Evolutionary conservation across 2,329 filamentous ascomycete species (phyloP).

Genomic region (Trichophyton schoenleinii): DNA sequence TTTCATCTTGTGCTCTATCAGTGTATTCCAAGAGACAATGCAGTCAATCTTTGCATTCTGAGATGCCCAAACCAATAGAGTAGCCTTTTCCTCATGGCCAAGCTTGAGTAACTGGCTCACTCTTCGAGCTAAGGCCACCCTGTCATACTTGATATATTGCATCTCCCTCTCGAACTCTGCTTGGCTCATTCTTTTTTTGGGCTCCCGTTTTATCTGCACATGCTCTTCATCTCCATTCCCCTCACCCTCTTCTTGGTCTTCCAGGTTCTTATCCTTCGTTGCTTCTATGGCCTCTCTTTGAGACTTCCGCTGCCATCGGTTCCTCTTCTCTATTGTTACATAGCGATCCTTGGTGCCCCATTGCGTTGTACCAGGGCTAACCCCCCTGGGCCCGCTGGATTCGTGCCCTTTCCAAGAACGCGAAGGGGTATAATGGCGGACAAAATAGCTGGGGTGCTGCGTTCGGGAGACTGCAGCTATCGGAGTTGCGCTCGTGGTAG

Average conservation of each 20-base stretch:
- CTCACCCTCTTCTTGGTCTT: not conserved
- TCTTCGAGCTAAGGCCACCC: slow-evolving; percentile 57
- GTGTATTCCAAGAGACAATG: slow-evolving; percentile 74
- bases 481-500: not conserved
- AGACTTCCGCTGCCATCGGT: not conserved
- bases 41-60: slow-evolving; percentile 50
- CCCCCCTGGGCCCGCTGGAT: not conserved
- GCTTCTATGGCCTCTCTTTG: not conserved
- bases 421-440: not conserved
- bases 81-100: slow-evolving; percentile 53
- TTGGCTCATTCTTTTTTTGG: slow-evolving; percentile 14
- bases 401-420: not conserved
- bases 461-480: not conserved
- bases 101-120: slow-evolving; percentile 49
- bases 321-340: not conserved
- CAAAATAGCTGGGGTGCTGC: not conserved
- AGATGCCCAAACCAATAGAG: slow-evolving; percentile 54
- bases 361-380: not conserved
- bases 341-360: not conserved
- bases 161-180: slow-evolving; percentile 43
- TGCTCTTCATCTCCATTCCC: not conserved
- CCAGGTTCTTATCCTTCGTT: not conserved
- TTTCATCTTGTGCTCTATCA: slow-evolving; percentile 60
- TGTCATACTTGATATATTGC: slow-evolving; percentile 50
- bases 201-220: not conserved